Evolutionary conservation across 169 alveolate species (phyloP).

Genomic region (Toxoplasma gondii): DNA sequence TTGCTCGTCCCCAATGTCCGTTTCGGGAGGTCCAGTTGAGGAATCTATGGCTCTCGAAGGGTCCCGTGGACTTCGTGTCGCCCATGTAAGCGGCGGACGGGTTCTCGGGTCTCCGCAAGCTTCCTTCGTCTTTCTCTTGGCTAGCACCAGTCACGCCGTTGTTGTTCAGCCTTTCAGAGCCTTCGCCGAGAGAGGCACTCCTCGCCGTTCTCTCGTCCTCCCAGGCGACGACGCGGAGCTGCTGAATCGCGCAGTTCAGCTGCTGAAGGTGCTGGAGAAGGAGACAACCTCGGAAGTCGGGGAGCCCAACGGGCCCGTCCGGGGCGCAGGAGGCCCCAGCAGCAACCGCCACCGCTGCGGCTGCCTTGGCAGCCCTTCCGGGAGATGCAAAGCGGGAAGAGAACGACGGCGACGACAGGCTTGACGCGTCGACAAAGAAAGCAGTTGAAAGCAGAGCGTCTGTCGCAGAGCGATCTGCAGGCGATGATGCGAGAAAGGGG

Average conservation of each 20-base stretch:
- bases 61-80: not conserved
- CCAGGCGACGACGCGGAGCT: conserved; percentile 36
- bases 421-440: not conserved
- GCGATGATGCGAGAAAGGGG: not conserved
- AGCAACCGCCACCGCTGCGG: conserved; percentile 3
- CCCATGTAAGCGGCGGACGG: not conserved
- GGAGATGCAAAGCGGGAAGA: not conserved
- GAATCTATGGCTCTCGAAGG: conserved; percentile 22
- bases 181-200: not conserved
- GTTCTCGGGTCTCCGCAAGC: not conserved
- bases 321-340: conserved; percentile 42
- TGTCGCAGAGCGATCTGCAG: not conserved
- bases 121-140: not conserved
- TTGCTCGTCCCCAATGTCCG: not conserved
- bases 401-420: not conserved
- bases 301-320: conserved; percentile 40
- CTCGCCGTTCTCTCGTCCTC: not conserved
- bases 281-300: conserved; percentile 6
- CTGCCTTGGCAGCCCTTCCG: conserved; percentile 10
- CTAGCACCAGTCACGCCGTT: not conserved
- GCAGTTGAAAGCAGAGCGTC: not conserved
- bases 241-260: conserved; percentile 40
- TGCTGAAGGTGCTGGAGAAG: conserved; percentile 40
- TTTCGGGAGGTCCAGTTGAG: not conserved
- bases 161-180: not conserved